Percentiles rank a stretch among this genome's conserved stretches.
Conservation (phyloP, 2,329 filamentous ascomycete genomes). For the Venturia carpophila region DNA sequence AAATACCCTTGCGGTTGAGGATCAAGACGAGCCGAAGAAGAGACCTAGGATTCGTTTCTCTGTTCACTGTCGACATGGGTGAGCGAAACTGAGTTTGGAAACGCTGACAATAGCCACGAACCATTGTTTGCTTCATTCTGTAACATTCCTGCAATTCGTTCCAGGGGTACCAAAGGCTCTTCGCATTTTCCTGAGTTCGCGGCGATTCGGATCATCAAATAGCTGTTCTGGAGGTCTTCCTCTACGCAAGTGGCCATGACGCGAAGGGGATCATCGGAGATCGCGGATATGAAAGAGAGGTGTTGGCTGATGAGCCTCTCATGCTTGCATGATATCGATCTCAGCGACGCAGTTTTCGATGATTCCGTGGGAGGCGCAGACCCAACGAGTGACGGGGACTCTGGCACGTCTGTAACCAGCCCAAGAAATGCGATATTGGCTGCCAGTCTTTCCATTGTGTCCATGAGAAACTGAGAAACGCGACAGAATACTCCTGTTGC, state of each 20-base stretch:
- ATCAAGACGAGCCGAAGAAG: background rate
- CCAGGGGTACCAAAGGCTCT: background rate
- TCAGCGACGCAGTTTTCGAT: background rate
- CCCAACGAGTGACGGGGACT: background rate
- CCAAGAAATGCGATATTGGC: background rate
- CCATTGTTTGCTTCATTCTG: background rate
- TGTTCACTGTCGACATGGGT: background rate
- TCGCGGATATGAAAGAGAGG: slow-evolving; percentile 5
- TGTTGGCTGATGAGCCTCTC: slow-evolving; percentile 5
- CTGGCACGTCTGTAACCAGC: background rate
- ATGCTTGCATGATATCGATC: slow-evolving; percentile 17
- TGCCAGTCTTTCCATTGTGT: background rate
- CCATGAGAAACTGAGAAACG: no score
- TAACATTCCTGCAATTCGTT: background rate
- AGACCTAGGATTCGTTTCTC: background rate
- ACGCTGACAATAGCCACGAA: background rate
- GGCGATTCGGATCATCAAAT: background rate
- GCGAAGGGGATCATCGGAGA: background rate
- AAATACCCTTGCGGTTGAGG: background rate
- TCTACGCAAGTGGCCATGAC: slow-evolving; percentile 4
- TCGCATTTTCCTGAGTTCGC: background rate
- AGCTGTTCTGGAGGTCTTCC: background rate
- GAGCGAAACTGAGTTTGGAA: background rate
- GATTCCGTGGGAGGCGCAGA: background rate
- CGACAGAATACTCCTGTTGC: no score